Base-by-base conservation (phyloP, 2,329 filamentous ascomycete genomes). In the Alternaria alternata region DNA sequence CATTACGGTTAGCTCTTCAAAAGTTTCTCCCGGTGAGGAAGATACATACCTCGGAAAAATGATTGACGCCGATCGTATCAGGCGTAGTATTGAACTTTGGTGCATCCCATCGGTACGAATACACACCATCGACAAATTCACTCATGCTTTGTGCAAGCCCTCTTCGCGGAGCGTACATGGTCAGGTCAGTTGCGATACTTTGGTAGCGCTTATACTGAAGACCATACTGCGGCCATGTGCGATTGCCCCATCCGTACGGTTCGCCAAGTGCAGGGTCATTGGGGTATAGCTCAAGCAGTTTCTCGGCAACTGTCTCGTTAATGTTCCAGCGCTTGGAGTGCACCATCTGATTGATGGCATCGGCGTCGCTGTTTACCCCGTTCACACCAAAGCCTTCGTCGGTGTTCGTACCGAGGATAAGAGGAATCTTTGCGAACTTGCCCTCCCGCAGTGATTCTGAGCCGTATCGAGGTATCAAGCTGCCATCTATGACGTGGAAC, bases 311-410 rank as follows among this genome's bases (percentile, higher is more conserved):
- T n/a, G 55, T 60, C 30, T 66, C 62, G 9, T 72, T 61, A 1
- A 75, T 32, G 18, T 69, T 71, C 68, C 69, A 75, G 46, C 72
- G 69, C 16, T 78, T 80, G 0, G 72, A 74, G 18, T 74, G 71
- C n/a, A 74, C 64, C 6, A 76, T 57, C 30, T 73, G 66, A 18
- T 71, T 62, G 8, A 73, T 54, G 9, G 74, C 73, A 51, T 72
- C 65, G 42, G 72, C 80, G 20, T 80, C 82, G 3, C 80, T 85
- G 12, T 71, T 77, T 2, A 83, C 81, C 1, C 81, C 79, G 16
- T 60, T 83, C 60, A 89, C 89, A 2, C 80, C 79, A 2, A 85
- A 85, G 0, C 87, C 89, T 71, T 92, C 89, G 65, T 91, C 89
- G 0, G 84, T 85, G 70, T 90, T 91, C 18, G 83, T 84, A 2